Evolutionary conservation across 768 basidiomycete genomes (phyloP), one percentile per base, ranked within the genome.

Genomic region (Tephrocybe rancida): DNA sequence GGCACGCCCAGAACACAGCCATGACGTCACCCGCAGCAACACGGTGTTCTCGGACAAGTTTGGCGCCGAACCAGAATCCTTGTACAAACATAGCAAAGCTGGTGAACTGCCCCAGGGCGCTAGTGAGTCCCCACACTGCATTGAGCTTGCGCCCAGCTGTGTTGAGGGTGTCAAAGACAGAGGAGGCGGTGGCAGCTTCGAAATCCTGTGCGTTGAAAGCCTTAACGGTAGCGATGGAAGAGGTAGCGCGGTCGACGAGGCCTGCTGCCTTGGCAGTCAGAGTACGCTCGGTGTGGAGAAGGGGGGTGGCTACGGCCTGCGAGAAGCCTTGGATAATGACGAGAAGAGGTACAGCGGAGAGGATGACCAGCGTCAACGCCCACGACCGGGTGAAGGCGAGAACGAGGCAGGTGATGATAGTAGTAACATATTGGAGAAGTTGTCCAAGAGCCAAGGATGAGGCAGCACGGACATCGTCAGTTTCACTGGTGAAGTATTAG

Each of bases 1-100:
- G 75, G 67, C 92, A 95, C 0, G 96, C 95, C 95, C 96, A 98
- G 69, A 98, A 99, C 47, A 95, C 92, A n/a, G 90, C 86, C 88
- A 95, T 95, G 57, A 98, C 90, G 30, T 87, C 82, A 1, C 93
- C 93, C 0, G 89, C 73, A 3, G 72, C 72, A 48, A 84, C 78
- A 56, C 77, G 83, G 14, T 88, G 90, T 11, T 86, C 78, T n/a
- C 84, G 72, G n/a, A 99, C 93, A 47, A 97, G 80, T 64, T 89
- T 87, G 2, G 88, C 81, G 11, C 95, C 96, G 64, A 88, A 98
- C 95, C 96, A 98, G 71, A 98, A 98, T 0, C 88, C 95, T 64
- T 94, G 88, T 7, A 98, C 93, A 70, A 98, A 99, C 86, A 97
- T 95, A 24, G 82, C 82, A 79, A 95, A 87, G 62, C 89, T 82